phyloP scores from a whole-genome alignment of 768 basidiomycete genomes.

The Mycena indigotica region DNA sequence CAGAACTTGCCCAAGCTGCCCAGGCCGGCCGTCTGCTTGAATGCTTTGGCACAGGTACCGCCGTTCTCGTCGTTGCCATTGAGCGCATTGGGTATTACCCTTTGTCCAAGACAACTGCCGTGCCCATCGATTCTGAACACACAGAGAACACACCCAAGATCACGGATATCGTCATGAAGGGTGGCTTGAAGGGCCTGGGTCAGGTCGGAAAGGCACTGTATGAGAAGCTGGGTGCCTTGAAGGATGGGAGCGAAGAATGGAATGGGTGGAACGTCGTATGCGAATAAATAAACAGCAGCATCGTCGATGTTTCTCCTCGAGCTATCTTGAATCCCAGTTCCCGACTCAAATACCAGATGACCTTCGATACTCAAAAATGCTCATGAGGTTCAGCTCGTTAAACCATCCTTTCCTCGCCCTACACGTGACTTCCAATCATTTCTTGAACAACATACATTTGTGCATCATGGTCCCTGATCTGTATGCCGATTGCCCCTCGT shows the following conservation, averaged over 20 bases:
- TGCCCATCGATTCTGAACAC: constrained; percentile 15
- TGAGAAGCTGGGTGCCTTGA: constrained; percentile 66
- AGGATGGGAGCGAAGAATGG: constrained; percentile 65
- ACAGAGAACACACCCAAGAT: constrained; percentile 51
- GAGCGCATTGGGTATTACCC: constrained; percentile 52
- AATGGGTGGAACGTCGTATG: constrained; percentile 62
- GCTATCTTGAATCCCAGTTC: too few species aligned
- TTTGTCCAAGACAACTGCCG: constrained; percentile 33
- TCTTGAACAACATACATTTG: too few species aligned
- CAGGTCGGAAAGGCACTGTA: constrained; percentile 67
- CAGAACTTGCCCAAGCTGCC: constrained; percentile 54
- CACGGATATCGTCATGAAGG: constrained; percentile 23
- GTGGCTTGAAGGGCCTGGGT: constrained; percentile 38
- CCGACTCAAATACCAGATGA: too few species aligned
- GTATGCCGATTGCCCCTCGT: too few species aligned
- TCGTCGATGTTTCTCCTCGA: too few species aligned
- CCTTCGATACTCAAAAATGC: too few species aligned
- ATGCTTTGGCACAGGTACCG: constrained; percentile 78
- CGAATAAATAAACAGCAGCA: too few species aligned
- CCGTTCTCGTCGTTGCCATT: constrained; percentile 67
- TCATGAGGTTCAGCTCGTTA: too few species aligned
- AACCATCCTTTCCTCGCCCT: too few species aligned
- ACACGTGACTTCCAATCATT: too few species aligned
- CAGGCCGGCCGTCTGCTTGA: constrained; percentile 66
- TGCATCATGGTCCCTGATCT: too few species aligned